Evolutionary conservation across 352 stramenopile species (phyloP).

Genomic region (Globisporangium camurandrum): DNA sequence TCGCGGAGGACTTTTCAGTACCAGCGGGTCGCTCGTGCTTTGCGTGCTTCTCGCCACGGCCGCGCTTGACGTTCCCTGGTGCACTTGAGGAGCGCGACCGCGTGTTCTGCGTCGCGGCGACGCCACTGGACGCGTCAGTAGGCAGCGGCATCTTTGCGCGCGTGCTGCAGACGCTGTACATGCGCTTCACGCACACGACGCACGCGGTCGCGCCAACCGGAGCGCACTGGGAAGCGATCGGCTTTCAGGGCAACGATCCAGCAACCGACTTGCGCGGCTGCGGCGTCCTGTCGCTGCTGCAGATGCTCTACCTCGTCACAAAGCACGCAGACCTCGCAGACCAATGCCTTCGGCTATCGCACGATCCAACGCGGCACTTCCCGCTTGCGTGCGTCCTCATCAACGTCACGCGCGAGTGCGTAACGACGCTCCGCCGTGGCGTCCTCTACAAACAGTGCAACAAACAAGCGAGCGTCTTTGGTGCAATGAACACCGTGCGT

Average conservation of each 20-base stretch:
- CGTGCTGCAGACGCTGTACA: constrained; percentile 66
- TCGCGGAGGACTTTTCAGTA: constrained; percentile 35
- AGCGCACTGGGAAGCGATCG: constrained; percentile 81
- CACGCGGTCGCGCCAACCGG: constrained; percentile 44
- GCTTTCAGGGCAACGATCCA: constrained; percentile 85
- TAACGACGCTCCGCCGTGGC: constrained; percentile 59
- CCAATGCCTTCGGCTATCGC: constrained; percentile 37
- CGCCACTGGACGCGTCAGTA: constrained; percentile 26
- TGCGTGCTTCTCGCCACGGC: constrained; percentile 40
- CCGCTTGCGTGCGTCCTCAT: constrained; percentile 68
- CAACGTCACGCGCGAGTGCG: constrained; percentile 65
- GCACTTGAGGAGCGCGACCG: constrained; percentile 60
- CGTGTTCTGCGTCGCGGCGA: constrained; percentile 67
- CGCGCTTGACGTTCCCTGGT: constrained; percentile 39
- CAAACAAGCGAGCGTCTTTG: constrained; percentile 43
- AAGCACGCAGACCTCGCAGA: constrained; percentile 40
- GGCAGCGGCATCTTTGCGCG: constrained; percentile 33
- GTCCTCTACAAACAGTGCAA: constrained; percentile 63
- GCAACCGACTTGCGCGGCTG: constrained; percentile 83
- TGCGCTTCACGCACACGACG: constrained; percentile 24
- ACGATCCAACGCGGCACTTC: constrained; percentile 59
- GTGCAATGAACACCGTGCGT: constrained; percentile 43
- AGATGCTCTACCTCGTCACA: constrained; percentile 78
- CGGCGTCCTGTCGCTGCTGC: constrained; percentile 79
- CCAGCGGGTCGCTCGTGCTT: constrained; percentile 35